Percentiles rank a stretch among this genome's conserved stretches.
Evolutionary conservation across 2,329 filamentous ascomycete genomes (phyloP).

Genomic region (Fusarium nematophilum): DNA sequence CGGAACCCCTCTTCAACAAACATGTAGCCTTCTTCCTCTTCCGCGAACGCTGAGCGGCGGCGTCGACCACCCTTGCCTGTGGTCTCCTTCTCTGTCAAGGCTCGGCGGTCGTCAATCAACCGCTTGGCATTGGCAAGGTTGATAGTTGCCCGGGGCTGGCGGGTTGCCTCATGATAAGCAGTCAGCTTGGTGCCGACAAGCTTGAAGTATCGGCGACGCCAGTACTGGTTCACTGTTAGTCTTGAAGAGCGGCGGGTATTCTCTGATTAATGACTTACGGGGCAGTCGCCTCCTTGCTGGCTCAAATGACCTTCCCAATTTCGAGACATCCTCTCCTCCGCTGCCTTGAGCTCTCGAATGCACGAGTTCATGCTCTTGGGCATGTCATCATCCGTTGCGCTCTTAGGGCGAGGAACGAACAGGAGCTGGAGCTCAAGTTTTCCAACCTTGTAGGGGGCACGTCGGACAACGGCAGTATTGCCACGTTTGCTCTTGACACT

Average conservation of each 20-base stretch:
- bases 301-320: constrained; percentile 91
- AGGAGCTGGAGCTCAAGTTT: constrained; percentile 94
- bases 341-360: constrained; percentile 91
- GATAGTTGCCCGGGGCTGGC: constrained; percentile 95
- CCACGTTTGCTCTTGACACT: constrained; percentile 96
- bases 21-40: constrained; percentile 99
- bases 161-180: constrained; percentile 94
- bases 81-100: constrained; percentile 85
- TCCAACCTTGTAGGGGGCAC: constrained; percentile 95
- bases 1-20: constrained; percentile 99
- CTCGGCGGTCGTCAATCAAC: constrained; percentile 89
- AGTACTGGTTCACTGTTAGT: constrained; percentile 75
- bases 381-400: constrained; percentile 91
- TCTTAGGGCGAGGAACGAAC: constrained; percentile 93
- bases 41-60: constrained; percentile 93
- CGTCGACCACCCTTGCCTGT: constrained; percentile 80
- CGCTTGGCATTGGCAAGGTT: constrained; percentile 93
- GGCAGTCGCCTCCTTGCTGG: constrained; percentile 97
- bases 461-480: constrained; percentile 75
- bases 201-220: constrained; percentile 98
- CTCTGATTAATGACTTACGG: constrained; percentile 71
- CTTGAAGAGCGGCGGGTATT: neutral
- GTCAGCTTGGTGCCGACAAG: constrained; percentile 91
- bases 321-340: constrained; percentile 81
- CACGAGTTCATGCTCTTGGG: constrained; percentile 99